Conservation (phyloP, 441 rosid genomes). For the Adansonia gregorii region DNA sequence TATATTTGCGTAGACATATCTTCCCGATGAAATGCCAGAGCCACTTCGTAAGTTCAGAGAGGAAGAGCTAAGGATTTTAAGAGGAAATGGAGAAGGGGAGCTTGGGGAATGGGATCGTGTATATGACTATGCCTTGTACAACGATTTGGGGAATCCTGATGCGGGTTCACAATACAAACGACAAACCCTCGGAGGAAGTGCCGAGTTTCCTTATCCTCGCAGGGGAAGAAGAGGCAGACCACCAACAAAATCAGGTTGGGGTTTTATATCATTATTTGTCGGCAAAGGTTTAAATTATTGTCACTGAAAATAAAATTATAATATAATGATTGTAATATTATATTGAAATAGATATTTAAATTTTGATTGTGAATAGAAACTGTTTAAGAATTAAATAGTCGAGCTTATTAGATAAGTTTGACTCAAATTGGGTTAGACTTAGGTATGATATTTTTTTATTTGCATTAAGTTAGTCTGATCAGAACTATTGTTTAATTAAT, state of each 20-base stretch:
- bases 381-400: too few relatives aligned
- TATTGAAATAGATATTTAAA: too few relatives aligned
- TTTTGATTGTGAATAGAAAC: too few relatives aligned
- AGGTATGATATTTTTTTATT: too few relatives aligned
- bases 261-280: too few relatives aligned
- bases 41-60: constrained; percentile 60
- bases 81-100: constrained; percentile 70
- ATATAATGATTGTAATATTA: too few relatives aligned
- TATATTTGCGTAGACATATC: constrained; percentile 48
- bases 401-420: too few relatives aligned
- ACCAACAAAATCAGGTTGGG: constrained; percentile 44
- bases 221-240: constrained; percentile 76
- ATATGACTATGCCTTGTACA: constrained; percentile 77
- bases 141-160: constrained; percentile 68
- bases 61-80: constrained; percentile 56
- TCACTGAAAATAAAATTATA: too few relatives aligned
- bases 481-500: too few relatives aligned
- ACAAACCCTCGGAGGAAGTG: constrained; percentile 58
- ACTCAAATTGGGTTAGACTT: too few relatives aligned
- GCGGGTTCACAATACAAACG: background rate
- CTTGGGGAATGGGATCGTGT: constrained; percentile 71
- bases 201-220: constrained; percentile 80
- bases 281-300: too few relatives aligned
- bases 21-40: constrained; percentile 60
- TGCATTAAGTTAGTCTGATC: too few relatives aligned